Base-by-base conservation (phyloP, 2,329 filamentous ascomycete species). In the Sporothrix protearum region DNA sequence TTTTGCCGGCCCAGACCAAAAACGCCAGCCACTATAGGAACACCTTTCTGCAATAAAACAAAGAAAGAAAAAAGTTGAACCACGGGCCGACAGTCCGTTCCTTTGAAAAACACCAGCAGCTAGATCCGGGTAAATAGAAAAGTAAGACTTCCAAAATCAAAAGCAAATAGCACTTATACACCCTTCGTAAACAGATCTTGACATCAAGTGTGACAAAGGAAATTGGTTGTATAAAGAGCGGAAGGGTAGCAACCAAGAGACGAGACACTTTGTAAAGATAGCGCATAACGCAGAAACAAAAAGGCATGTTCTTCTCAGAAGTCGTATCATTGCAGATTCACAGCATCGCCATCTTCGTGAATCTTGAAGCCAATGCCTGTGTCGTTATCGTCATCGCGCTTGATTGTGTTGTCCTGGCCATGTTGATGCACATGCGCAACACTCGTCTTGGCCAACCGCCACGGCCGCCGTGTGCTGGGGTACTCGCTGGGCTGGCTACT, bases 401-500 rank as follows among this genome's bases (percentile, higher is more conserved):
- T 55, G 42, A 69, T 28, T 25, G 30, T 61, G 28, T 68, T 69
- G 39, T 53, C 19, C 28, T 61, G 45, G 9, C 79, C 78, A 12
- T 33, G 49, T 19, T 42, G 61, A 39, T n/a, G 30, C 30, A 25
- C n/a, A 16, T 42, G 63, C 7, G 7, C 19, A 45, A 9, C 25
- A 30, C 28, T 51, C 45, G 28, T 36, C 45, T 67, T 51, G 10
- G 49, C 12, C 57, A 22, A 36, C 25, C 75, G 74, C 81, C 81
- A 85, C 9, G 80, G 79, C 19, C 78, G 80, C 73, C 85, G 83
- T 14, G 83, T 87, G 76, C 83, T 86, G 6, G 85, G 83, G 74
- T 88, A 88, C 75, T 88, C 86, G 22, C 83, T 86, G 1, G 87
- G 87, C 75, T 83, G 81, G 77, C 85, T 86, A 76, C 85, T 87